Evolutionary conservation across 108 stramenopile genomes (phyloP), one percentile per base, ranked within the genome.

Genomic region (Nitzschia sp.): DNA sequence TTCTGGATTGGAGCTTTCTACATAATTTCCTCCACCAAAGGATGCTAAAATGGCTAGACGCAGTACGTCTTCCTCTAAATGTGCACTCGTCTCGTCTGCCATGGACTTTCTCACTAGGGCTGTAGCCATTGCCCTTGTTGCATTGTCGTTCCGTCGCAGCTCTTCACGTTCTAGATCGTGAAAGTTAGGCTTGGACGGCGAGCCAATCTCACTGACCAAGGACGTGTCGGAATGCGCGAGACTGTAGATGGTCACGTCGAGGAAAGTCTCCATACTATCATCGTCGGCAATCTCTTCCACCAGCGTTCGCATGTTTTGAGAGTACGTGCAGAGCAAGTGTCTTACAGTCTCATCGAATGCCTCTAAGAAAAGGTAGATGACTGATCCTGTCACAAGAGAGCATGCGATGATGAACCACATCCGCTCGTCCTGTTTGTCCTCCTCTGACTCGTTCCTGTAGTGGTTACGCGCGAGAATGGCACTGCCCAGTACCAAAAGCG

Each of bases 11-110:
- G 9, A 29, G 1, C 9, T 36, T 21, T 38, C 48, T 2, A 38
- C 27, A 27, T 11, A 27, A 1, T 34, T 27, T 34, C 66, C 62
- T 36, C 73, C 71, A 46, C 79, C 84, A 15, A 85, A 45, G 1
- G 76, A 67, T 50, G 74, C 45, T 3, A 85, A 54, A 31, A 85
- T 58, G 6, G 61, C 17, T 30, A 75, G 41, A 38, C 79, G 72
- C 23, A 85, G 50, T 45, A 80, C 27, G 53, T 85, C 84, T 21
- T 80, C 74, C 57, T 85, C 84, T 1, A 85, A 44, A 36, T 66
- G 66, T n/a, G 73, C 60, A 1, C 68, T 60, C 6, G 54, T 23
- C 50, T 75, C 73, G 25, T 75, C 73, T 23, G 27, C 28, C 11
- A 9, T 30, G 0, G 63, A 54, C 41, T 70, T 74, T 19, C 53